A percentile compares a stretch with the other conserved stretches of the same genome.
These are phyloP conservation scores for Hanseniaspora lachancei DNA, from an alignment of 805 yeast species.

Conservation along the genomic window DNA sequence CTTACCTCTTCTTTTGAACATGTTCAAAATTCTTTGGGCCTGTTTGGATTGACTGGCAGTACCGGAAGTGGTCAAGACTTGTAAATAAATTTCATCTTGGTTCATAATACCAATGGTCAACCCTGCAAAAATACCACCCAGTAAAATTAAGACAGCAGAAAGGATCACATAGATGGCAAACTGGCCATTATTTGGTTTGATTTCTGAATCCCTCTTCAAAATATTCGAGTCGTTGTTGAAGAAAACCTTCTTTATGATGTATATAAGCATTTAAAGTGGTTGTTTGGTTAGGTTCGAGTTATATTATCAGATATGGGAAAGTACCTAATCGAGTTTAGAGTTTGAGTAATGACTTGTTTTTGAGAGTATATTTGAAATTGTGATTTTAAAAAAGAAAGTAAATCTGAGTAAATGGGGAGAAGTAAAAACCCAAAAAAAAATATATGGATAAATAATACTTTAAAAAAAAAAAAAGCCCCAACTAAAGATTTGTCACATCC, in stretches of 20 bases:
- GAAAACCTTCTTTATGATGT: slow-evolving; percentile 1
- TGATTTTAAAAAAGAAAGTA: too few species aligned
- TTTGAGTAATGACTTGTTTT: too few species aligned
- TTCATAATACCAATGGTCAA: slow-evolving; percentile 95
- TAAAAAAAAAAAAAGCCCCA: too few species aligned
- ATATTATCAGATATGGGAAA: too few species aligned
- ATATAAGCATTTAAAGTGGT: slow-evolving; percentile 7
- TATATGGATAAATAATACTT: too few species aligned
- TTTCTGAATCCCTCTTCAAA: neutral
- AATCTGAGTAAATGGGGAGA: too few species aligned
- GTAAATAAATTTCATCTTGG: slow-evolving; percentile 88
- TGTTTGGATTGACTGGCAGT: slow-evolving; percentile 49
- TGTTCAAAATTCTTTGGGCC: slow-evolving; percentile 57
- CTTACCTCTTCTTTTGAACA: slow-evolving; percentile 63
- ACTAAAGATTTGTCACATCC: too few species aligned
- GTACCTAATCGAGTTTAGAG: too few species aligned
- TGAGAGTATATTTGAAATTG: too few species aligned
- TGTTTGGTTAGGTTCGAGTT: neutral
- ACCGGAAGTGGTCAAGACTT: slow-evolving; percentile 86
- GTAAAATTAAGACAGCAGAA: slow-evolving; percentile 28
- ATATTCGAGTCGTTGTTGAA: neutral
- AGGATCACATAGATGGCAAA: slow-evolving; percentile 10
- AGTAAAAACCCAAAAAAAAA: too few species aligned
- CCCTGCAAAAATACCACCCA: slow-evolving; percentile 89
- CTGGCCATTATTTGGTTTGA: neutral